Conservation (phyloP, 805 yeast genomes). For the Candida corydali region DNA sequence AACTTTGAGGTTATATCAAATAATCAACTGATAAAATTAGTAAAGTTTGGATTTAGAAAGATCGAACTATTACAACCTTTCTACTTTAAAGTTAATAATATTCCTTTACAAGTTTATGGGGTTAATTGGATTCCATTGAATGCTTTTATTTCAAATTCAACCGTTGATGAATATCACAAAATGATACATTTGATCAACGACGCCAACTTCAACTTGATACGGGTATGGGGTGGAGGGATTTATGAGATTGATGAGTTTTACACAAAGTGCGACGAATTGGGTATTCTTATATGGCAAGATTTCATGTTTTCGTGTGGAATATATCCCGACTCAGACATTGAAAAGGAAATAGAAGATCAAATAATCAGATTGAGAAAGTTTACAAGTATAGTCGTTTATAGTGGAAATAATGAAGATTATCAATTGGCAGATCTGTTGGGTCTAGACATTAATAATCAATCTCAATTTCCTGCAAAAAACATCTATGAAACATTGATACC, state of each 20-base stretch:
- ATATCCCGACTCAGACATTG: constrained; percentile 38
- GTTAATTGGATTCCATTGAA: constrained; percentile 50
- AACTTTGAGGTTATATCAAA: constrained; percentile 13
- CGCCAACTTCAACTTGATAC: constrained; percentile 41
- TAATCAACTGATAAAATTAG: constrained; percentile 8
- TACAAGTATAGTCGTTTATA: constrained; percentile 32
- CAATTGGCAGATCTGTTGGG: constrained; percentile 34
- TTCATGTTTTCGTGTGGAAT: constrained; percentile 56
- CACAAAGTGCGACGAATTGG: constrained; percentile 38
- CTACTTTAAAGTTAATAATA: constrained; percentile 37
- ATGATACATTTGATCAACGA: constrained; percentile 30
- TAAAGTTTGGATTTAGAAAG: constrained; percentile 37
- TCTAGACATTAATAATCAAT: constrained; percentile 8
- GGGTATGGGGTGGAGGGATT: constrained; percentile 50
- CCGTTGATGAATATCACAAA: constrained; percentile 27
- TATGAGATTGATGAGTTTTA: constrained; percentile 41
- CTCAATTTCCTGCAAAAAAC: constrained; percentile 38
- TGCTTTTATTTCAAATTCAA: constrained; percentile 27
- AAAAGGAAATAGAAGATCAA: constrained; percentile 34
- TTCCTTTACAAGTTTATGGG: constrained; percentile 35
- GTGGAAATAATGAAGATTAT: constrained; percentile 48
- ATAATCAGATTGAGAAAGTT: constrained; percentile 36
- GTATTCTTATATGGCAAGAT: constrained; percentile 51
- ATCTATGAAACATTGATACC: constrained; percentile 40
- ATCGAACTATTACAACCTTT: constrained; percentile 40